Base-by-base conservation (phyloP, 1,284 basidiomycete species). In the Apiotrichum gamsii region DNA sequence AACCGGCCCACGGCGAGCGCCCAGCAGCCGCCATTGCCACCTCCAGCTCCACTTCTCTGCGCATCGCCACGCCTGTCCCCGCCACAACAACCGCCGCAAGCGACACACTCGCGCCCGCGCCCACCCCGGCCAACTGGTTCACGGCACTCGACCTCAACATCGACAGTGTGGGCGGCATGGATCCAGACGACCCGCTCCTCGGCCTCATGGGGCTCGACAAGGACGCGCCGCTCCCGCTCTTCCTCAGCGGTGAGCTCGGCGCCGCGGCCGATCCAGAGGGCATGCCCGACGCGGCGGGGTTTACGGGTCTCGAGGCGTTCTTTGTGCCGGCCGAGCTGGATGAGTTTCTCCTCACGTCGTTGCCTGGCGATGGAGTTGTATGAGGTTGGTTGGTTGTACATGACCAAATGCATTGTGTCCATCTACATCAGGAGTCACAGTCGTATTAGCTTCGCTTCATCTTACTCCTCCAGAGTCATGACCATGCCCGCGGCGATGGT, bases 401-500 rank as follows among this genome's bases (percentile, higher is more conserved):
- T n/a, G n/a, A n/a, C n/a, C n/a, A n/a, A n/a, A n/a, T n/a, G n/a
- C n/a, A n/a, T n/a, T n/a, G n/a, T n/a, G n/a, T n/a, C n/a, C n/a
- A n/a, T n/a, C n/a, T n/a, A n/a, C n/a, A n/a, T n/a, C n/a, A n/a
- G n/a, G n/a, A n/a, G n/a, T n/a, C n/a, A n/a, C n/a, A n/a, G n/a
- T n/a, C n/a, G n/a, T n/a, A n/a, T n/a, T n/a, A n/a, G n/a, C n/a
- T n/a, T n/a, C n/a, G n/a, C n/a, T n/a, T n/a, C n/a, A n/a, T n/a
- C 28, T 36, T 45, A 35, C 20, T 38, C 32, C 18, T 39, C 19
- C 9, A 56, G 36, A 16, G 50, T 47, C n/a, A 24, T 45, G n/a
- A 56, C 54, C 31, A 52, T 48, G 20, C 91, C 93, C 45, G 93
- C 93, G 37, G 85, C 90, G 51, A 98, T 87, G 0, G 94, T 97